Evolutionary conservation across 2,329 filamentous ascomycete species (phyloP).

Genomic region (Colletotrichum coccodes): DNA sequence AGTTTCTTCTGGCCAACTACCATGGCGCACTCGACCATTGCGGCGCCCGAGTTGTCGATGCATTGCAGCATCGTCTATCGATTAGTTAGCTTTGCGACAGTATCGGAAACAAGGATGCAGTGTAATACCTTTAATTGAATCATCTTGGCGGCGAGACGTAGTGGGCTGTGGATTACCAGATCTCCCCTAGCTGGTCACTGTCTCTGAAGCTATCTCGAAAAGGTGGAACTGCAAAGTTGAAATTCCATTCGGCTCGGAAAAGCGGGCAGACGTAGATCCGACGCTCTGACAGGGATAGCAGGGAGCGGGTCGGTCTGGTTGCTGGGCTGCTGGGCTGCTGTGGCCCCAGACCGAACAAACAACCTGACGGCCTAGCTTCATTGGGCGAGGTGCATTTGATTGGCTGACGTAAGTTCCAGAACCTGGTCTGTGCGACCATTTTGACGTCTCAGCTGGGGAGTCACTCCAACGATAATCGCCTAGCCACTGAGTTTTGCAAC

Average conservation of each 20-base stretch:
- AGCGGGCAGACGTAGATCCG: conserved; percentile 10
- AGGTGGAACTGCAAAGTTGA: conserved; percentile 25
- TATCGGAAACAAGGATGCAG: accelerated
- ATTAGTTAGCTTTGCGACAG: neutral
- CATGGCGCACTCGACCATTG: conserved; percentile 95
- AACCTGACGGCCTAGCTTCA: neutral
- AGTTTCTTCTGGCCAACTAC: conserved; percentile 90
- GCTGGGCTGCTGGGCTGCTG: neutral
- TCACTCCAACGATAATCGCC: conserved; percentile 22
- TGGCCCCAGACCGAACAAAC: neutral
- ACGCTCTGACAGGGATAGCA: too few species aligned
- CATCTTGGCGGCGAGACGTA: conserved; percentile 68
- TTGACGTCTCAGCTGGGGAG: conserved; percentile 31
- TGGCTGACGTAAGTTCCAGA: neutral
- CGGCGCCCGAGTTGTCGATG: conserved; percentile 99
- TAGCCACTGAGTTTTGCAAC: conserved; percentile 8
- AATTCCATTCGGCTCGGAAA: neutral
- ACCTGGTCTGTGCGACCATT: conserved; percentile 30
- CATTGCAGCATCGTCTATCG: conserved; percentile 93
- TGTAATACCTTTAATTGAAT: conserved; percentile 84
- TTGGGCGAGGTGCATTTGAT: neutral
- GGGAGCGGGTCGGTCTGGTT: neutral
- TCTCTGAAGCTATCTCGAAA: conserved; percentile 29
- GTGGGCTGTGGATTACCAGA: conserved; percentile 9
- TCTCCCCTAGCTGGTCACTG: conserved; percentile 17